Evolutionary conservation across 306 rosid species (phyloP), one percentile per base, ranked within the genome.

Genomic region (Pterocarpus santalinus): DNA sequence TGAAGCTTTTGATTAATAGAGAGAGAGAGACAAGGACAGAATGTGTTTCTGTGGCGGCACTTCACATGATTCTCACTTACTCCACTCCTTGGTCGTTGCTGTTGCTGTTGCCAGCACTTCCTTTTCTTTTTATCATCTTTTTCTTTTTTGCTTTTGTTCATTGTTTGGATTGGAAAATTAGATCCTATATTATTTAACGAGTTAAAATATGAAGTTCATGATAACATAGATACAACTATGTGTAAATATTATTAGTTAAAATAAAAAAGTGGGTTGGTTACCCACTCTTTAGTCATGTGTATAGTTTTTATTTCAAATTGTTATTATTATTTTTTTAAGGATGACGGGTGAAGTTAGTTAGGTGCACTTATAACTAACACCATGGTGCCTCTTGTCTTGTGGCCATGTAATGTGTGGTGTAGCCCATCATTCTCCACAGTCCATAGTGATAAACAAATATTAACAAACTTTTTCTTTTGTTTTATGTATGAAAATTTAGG

Each of bases 11-110:
- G 57, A 51, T 51, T 4, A 51, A 51, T 51, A 14, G 15, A 51
- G 84, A 86, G 71, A 35, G 75, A 79, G 76, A 34, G 80, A 80
- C 76, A 84, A 83, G 61, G 71, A 78, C 52, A 84, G 72, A 73
- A 4, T 47, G 7, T 36, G 51, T 16, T 34, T 55, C 47, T 38
- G 65, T 17, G 85, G 76, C 47, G 78, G 82, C 57, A 80, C 41
- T 73, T 92, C 93, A 92, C 97, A 87, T 92, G 94, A 83, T 86
- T 90, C 94, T 87, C 89, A 82, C 89, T 85, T 87, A 81, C 75
- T 89, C 73, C 81, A 15, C 13, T 14, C 9, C 30, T 9, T 10
- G 47, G 47, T 43, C 47, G 2, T 43, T 43, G 47, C 47, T 43
- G 10, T 58, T 12, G 30, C 79, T 57, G 69, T 70, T 61, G 76